Percentiles rank a stretch among this genome's conserved stretches.
Conservation (phyloP, 352 stramenopile genomes). For the Aphanomyces euteiches region DNA sequence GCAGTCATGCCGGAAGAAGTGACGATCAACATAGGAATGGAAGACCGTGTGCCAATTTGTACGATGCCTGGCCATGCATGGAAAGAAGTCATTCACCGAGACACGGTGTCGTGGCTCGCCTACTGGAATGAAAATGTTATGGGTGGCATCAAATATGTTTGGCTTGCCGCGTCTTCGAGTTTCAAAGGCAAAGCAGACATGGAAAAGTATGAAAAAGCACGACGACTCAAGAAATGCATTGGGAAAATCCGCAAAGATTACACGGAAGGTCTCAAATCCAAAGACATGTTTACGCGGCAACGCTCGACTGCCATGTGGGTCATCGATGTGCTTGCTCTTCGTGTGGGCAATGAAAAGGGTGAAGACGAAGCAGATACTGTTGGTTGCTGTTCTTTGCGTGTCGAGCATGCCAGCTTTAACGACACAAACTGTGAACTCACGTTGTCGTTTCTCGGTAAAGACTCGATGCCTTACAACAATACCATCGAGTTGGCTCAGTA, state of each 20-base stretch:
- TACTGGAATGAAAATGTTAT: slow-evolving; percentile 99
- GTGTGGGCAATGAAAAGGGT: slow-evolving; percentile 99
- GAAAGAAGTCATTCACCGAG: slow-evolving; percentile 94
- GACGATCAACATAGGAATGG: slow-evolving; percentile 95
- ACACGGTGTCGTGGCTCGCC: slow-evolving; percentile 89
- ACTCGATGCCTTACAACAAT: slow-evolving; percentile 99
- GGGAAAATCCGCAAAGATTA: slow-evolving; percentile 92
- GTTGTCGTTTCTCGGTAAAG: slow-evolving; percentile 99
- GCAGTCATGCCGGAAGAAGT: slow-evolving; percentile 95
- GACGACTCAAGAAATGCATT: slow-evolving; percentile 97
- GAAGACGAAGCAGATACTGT: slow-evolving; percentile 99
- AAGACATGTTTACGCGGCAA: slow-evolving; percentile 90
- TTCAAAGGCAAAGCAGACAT: slow-evolving; percentile 99
- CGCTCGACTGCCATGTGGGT: slow-evolving; percentile 99
- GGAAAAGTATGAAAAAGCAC: slow-evolving; percentile 99
- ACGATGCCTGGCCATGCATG: slow-evolving; percentile 93
- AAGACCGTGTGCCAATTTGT: slow-evolving; percentile 88
- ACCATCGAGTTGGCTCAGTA: slow-evolving; percentile 94
- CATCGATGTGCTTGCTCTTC: slow-evolving; percentile 98
- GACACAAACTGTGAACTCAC: slow-evolving; percentile 92
- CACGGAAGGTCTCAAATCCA: slow-evolving; percentile 79
- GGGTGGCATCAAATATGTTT: slow-evolving; percentile 98
- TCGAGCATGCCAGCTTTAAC: slow-evolving; percentile 98
- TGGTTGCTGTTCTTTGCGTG: slow-evolving; percentile 97
- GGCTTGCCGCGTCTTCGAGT: slow-evolving; percentile 94